phyloP scores from a whole-genome alignment of 2,329 filamentous ascomycete species.

The Aspergillus calidoustus region DNA sequence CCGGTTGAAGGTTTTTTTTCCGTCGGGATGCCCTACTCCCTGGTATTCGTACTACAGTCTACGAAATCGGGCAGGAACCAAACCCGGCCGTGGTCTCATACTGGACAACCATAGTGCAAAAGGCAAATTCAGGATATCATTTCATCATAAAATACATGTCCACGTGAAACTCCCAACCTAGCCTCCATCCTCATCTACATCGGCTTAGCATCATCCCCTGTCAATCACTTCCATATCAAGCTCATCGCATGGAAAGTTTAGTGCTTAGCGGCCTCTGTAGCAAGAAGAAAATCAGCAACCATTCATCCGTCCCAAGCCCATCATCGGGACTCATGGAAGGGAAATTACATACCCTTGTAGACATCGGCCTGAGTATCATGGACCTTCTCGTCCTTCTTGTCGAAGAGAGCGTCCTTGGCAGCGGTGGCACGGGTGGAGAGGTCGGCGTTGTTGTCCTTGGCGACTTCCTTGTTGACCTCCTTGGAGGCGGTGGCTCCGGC shows the following conservation, averaged over 20 bases:
- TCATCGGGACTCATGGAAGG: background rate
- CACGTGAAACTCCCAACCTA: no score
- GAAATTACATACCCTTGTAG: constrained; percentile 1
- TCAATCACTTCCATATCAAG: background rate
- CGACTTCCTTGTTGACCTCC: constrained; percentile 11
- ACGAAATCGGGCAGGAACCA: no score
- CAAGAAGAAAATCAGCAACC: background rate
- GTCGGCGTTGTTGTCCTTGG: constrained; percentile 8
- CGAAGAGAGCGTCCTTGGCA: constrained; percentile 9
- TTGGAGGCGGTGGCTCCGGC: constrained; percentile 4
- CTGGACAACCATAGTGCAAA: no score
- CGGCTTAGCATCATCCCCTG: no score
- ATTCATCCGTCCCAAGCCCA: background rate
- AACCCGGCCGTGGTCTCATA: no score
- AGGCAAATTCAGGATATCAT: background rate
- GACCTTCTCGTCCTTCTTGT: constrained; percentile 9
- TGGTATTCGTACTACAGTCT: no score
- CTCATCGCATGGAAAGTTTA: background rate
- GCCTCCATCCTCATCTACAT: no score
- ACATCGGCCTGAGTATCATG: constrained; percentile 3
- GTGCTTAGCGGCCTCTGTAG: background rate
- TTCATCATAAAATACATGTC: background rate
- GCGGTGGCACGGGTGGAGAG: constrained; percentile 1
- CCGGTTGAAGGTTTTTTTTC: no score
- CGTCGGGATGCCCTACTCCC: no score